Percentiles rank a stretch among this genome's conserved stretches.
These are phyloP conservation scores for Fusarium clavum DNA, from an alignment of 2,329 filamentous ascomycete species.

Conservation along the genomic window DNA sequence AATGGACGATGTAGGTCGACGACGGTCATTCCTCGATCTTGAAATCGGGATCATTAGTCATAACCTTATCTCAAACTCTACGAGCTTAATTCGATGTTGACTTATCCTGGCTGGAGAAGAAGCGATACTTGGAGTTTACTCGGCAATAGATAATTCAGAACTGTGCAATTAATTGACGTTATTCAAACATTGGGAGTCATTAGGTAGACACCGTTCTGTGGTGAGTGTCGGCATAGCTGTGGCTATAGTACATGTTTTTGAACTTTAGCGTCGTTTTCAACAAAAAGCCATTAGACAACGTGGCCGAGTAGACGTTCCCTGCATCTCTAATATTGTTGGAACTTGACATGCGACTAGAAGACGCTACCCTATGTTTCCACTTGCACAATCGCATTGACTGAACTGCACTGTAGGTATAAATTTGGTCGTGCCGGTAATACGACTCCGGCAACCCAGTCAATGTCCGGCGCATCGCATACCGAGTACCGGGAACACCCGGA, in stretches of 20 bases:
- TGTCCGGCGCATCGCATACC: neutral
- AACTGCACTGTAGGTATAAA: neutral
- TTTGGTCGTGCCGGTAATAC: neutral
- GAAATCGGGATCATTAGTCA: neutral
- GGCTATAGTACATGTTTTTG: no score
- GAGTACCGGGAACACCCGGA: neutral
- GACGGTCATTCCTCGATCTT: neutral
- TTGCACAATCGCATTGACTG: neutral
- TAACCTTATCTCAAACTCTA: slow-evolving; percentile 2
- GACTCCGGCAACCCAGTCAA: neutral
- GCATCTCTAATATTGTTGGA: no score
- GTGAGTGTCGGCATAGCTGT: neutral
- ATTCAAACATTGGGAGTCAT: no score
- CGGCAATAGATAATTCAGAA: no score
- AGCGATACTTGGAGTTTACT: neutral
- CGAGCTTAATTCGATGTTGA: neutral
- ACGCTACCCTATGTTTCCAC: no score
- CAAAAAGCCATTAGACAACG: no score
- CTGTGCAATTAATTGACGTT: neutral
- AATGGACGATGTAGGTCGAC: neutral
- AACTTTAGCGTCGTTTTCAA: no score
- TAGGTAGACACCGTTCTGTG: neutral
- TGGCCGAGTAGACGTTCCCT: no score
- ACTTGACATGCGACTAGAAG: no score
- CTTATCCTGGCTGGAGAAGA: fast-evolving